These are phyloP conservation scores for Remersonia thermophila DNA, from an alignment of 2,329 filamentous ascomycete species.

Conservation along the genomic window DNA sequence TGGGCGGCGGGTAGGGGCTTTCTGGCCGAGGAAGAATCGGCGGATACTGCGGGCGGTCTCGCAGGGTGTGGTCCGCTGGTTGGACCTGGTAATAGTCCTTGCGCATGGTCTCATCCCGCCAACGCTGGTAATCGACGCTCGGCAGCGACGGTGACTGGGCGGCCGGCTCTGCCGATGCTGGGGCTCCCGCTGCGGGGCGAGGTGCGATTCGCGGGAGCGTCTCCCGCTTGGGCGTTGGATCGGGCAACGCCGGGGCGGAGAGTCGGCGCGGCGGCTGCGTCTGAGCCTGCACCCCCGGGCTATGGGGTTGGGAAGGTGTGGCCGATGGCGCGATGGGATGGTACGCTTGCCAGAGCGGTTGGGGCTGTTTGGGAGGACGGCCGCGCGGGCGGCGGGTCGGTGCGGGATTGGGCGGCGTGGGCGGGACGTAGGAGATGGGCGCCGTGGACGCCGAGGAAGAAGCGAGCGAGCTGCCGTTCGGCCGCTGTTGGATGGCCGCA, in stretches of 20 bases:
- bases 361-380: constrained; percentile 23
- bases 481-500: constrained; percentile 23
- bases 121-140: constrained; percentile 7
- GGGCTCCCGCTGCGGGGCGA: constrained; percentile 4
- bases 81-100: constrained; percentile 4
- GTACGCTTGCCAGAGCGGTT: constrained; percentile 13
- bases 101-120: constrained; percentile 8
- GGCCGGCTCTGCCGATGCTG: constrained; percentile 2
- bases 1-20: constrained; percentile 6
- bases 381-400: constrained; percentile 21
- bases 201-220: constrained; percentile 11
- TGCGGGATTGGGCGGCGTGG: constrained; percentile 11
- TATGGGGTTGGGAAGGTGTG: constrained; percentile 9
- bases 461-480: constrained; percentile 16
- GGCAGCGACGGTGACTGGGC: constrained; percentile 6
- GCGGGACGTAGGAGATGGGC: constrained; percentile 10
- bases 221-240: constrained; percentile 7
- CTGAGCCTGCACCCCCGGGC: constrained; percentile 6
- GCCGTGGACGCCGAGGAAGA: constrained; percentile 1
- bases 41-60: not conserved
- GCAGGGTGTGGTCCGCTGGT: too few species aligned
- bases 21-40: constrained; percentile 7
- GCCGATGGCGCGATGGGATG: constrained; percentile 6
- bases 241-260: constrained; percentile 1
- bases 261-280: constrained; percentile 1